These are phyloP conservation scores for Kwoniella pini DNA, from an alignment of 768 basidiomycete species.

Conservation along the genomic window DNA sequence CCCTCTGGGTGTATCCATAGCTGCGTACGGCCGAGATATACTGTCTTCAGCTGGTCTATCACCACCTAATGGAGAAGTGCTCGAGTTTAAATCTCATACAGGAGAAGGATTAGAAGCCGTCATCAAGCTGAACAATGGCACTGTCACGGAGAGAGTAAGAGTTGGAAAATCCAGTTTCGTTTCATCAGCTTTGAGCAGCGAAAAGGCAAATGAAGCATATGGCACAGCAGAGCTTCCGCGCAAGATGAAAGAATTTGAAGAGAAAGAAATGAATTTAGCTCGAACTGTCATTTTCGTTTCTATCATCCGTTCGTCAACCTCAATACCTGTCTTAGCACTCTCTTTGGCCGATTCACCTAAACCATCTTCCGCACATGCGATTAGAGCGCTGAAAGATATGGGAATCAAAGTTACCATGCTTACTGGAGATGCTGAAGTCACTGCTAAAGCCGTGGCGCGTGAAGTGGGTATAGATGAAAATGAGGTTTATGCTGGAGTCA, in stretches of 20 bases:
- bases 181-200: conserved; percentile 8
- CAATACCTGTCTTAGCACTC: conserved; percentile 70
- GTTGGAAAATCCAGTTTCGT: conserved; percentile 78
- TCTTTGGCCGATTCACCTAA: conserved; percentile 87
- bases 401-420: conserved; percentile 90
- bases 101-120: conserved; percentile 82
- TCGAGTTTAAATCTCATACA: conserved; percentile 80
- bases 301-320: conserved; percentile 59
- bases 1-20: conserved; percentile 91
- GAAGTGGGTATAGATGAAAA: conserved; percentile 83
- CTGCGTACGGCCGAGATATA: conserved; percentile 65
- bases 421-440: conserved; percentile 86
- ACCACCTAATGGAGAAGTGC: conserved; percentile 63
- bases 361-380: conserved; percentile 76
- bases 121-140: conserved; percentile 60
- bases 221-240: conserved; percentile 60
- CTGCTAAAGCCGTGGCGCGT: conserved; percentile 82
- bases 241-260: conserved; percentile 66
- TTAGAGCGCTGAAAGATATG: conserved; percentile 78
- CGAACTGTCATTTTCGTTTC: conserved; percentile 87
- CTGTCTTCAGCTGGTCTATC: conserved; percentile 51
- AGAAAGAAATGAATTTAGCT: conserved; percentile 68
- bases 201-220: conserved; percentile 31
- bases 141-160: conserved; percentile 52
- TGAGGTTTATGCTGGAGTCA: conserved; percentile 87